A percentile compares a stretch with the other conserved stretches of the same genome.
phyloP scores from a whole-genome alignment of 1,139 yeast genomes.

The Candida buenavistaensis region DNA sequence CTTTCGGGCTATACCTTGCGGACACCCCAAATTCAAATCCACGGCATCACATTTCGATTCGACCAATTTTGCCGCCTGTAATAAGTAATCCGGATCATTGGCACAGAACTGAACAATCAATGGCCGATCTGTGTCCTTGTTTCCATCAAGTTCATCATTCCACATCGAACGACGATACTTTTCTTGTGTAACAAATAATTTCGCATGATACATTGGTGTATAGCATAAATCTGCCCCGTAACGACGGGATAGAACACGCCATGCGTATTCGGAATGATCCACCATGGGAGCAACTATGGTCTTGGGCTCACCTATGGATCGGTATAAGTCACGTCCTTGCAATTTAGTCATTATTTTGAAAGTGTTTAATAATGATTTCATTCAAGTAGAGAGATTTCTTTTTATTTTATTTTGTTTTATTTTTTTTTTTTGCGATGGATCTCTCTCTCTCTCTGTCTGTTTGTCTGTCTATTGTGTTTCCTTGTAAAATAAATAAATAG shows the following conservation, averaged over 20 bases:
- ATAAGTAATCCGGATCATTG: conserved; percentile 81
- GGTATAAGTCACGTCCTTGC: conserved; percentile 68
- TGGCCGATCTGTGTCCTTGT: conserved; percentile 66
- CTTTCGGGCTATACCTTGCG: conserved; percentile 93
- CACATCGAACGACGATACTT: conserved; percentile 81
- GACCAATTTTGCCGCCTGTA: conserved; percentile 80
- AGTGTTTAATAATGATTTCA: no score
- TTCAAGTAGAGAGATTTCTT: no score
- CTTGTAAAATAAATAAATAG: no score
- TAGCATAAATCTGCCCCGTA: conserved; percentile 94
- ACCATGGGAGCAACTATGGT: conserved; percentile 98
- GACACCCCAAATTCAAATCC: conserved; percentile 94
- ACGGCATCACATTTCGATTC: conserved; percentile 91
- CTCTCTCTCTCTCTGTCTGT: no score
- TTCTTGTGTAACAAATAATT: conserved; percentile 80
- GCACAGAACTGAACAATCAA: conserved; percentile 94
- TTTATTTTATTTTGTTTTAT: no score
- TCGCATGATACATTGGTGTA: conserved; percentile 96
- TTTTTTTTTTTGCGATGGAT: no score
- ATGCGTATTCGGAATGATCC: conserved; percentile 93
- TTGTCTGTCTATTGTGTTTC: no score
- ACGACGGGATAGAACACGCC: conserved; percentile 84
- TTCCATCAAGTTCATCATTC: conserved; percentile 66
- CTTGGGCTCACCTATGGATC: conserved; percentile 70
- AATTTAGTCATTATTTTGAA: conserved; percentile 18